These are phyloP conservation scores for Ustilago nuda DNA, from an alignment of 1,284 basidiomycete genomes.

Conservation along the genomic window DNA sequence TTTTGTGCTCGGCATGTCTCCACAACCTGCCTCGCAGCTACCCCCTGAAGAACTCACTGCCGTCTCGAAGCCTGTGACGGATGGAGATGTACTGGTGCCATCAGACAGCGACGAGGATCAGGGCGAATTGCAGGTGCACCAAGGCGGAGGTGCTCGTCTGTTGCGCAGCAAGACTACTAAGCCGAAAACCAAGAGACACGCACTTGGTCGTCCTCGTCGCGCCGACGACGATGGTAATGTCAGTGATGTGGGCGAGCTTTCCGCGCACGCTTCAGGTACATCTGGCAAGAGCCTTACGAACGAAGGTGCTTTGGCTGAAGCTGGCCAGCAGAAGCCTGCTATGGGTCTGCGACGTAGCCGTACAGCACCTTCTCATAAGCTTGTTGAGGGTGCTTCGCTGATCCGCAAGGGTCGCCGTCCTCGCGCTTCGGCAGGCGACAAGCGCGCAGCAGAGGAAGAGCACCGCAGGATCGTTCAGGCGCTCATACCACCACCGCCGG, in stretches of 20 bases:
- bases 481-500: constrained; percentile 45
- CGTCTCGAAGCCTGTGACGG: constrained; percentile 47
- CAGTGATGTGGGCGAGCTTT: constrained; percentile 32
- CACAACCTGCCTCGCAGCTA: constrained; percentile 57
- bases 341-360: constrained; percentile 45
- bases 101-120: constrained; percentile 69
- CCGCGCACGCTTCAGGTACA: constrained; percentile 17
- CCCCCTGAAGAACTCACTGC: constrained; percentile 58
- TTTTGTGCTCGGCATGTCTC: constrained; percentile 65
- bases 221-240: constrained; percentile 16
- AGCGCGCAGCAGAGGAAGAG: constrained; percentile 40
- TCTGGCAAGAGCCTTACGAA: constrained; percentile 25
- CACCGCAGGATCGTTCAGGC: constrained; percentile 43
- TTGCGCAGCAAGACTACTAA: constrained; percentile 52
- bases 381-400: constrained; percentile 34
- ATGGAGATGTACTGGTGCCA: constrained; percentile 49
- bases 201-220: constrained; percentile 23
- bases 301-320: constrained; percentile 7
- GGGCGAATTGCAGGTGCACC: constrained; percentile 61
- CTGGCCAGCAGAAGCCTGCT: constrained; percentile 15
- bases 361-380: constrained; percentile 48
- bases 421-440: constrained; percentile 47
- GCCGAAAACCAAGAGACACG: constrained; percentile 31
- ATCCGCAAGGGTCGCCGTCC: constrained; percentile 37
- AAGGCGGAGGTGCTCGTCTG: constrained; percentile 64